A percentile compares a stretch with the other conserved stretches of the same genome.
Conservation (phyloP, 371 early-diverging fungal genomes). For the Mortierella sp. region DNA sequence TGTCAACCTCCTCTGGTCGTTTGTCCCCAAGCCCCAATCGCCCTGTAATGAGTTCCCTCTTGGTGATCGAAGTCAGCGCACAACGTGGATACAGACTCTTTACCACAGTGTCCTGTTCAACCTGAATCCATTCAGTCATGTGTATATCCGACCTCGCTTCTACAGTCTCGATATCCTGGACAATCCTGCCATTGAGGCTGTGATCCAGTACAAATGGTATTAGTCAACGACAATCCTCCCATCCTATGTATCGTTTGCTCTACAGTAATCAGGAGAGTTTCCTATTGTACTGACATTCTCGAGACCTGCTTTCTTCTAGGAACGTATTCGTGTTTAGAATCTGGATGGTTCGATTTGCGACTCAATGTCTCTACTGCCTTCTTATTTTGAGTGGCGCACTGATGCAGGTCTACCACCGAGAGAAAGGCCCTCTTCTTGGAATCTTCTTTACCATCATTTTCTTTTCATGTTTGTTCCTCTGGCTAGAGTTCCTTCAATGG, state of each 20-base stretch:
- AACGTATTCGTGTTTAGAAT: slow-evolving; percentile 21
- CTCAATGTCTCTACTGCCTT: slow-evolving; percentile 13
- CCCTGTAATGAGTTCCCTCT: too few species aligned
- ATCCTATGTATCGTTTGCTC: too few species aligned
- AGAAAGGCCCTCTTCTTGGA: background rate
- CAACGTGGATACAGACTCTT: too few species aligned
- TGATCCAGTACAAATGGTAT: slow-evolving; percentile 35
- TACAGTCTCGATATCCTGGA: slow-evolving; percentile 6
- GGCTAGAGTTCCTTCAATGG: slow-evolving; percentile 19
- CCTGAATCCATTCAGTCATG: too few species aligned
- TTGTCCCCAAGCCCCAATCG: too few species aligned
- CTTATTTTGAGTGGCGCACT: slow-evolving; percentile 6
- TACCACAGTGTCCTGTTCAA: too few species aligned
- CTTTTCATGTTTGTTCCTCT: slow-evolving; percentile 13
- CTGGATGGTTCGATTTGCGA: slow-evolving; percentile 24
- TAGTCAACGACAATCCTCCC: too few species aligned
- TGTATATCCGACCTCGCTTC: too few species aligned
- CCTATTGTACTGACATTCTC: too few species aligned
- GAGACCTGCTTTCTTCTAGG: slow-evolving; percentile 1
- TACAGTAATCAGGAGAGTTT: too few species aligned
- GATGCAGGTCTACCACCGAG: slow-evolving; percentile 8
- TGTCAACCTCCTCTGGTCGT: slow-evolving; percentile 19
- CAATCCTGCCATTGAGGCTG: slow-evolving; percentile 30
- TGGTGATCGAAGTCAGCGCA: too few species aligned
- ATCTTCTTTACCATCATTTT: slow-evolving; percentile 15